phyloP scores from a whole-genome alignment of 2,329 filamentous ascomycete genomes.

The Sporothrix globosa region DNA sequence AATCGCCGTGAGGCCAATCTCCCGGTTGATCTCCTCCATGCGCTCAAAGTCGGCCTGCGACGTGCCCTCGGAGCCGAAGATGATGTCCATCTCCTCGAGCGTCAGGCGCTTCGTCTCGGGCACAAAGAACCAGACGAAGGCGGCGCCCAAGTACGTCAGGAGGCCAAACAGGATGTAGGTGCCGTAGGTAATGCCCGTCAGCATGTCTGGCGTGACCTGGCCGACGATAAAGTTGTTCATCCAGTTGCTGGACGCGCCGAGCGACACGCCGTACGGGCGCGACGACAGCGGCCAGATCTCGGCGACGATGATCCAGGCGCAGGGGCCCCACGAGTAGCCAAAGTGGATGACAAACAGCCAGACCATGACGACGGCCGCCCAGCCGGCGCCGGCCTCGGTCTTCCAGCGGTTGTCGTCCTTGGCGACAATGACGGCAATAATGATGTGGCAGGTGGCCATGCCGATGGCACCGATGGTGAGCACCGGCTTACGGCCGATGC shows the following conservation, averaged over 20 bases:
- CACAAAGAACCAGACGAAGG: conserved; percentile 65
- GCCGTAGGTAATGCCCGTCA: conserved; percentile 66
- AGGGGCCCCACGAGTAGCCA: conserved; percentile 75
- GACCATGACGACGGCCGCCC: conserved; percentile 69
- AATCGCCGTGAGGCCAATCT: conserved; percentile 64
- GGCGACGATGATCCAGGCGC: conserved; percentile 73
- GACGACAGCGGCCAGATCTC: conserved; percentile 75
- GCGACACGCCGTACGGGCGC: conserved; percentile 69
- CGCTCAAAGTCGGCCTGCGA: conserved; percentile 68
- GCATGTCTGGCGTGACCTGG: conserved; percentile 70
- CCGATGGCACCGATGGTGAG: conserved; percentile 67
- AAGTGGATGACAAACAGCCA: conserved; percentile 78
- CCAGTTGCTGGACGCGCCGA: conserved; percentile 69
- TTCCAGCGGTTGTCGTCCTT: conserved; percentile 63
- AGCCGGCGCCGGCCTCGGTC: conserved; percentile 63
- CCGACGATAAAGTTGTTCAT: conserved; percentile 68
- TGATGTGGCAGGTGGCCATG: conserved; percentile 71
- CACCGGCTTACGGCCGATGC: conserved; percentile 64
- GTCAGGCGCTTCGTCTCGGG: conserved; percentile 67
- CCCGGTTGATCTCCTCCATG: conserved; percentile 72
- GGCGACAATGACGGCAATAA: conserved; percentile 70
- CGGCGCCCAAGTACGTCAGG: conserved; percentile 64
- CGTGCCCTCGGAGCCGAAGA: conserved; percentile 64
- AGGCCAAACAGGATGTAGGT: conserved; percentile 73
- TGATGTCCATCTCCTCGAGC: conserved; percentile 61